Conservation (phyloP, 2,329 filamentous ascomycete species). For the Microsporum audouinii region DNA sequence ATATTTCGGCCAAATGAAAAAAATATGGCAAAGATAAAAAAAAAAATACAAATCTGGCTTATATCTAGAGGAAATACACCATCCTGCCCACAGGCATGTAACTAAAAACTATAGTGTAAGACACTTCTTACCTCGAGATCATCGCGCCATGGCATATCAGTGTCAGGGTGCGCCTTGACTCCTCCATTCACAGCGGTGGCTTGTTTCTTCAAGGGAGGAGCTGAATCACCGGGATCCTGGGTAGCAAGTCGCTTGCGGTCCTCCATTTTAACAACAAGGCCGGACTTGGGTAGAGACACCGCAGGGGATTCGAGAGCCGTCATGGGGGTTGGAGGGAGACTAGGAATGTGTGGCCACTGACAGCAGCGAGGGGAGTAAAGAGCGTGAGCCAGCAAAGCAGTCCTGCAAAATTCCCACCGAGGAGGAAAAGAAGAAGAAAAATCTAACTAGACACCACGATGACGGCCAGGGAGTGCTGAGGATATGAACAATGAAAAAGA, state of each 20-base stretch:
- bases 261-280: slow-evolving; percentile 88
- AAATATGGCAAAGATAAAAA: not conserved
- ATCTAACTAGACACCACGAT: not conserved
- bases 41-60: slow-evolving; percentile 15
- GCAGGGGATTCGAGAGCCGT: slow-evolving; percentile 66
- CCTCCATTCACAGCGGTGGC: slow-evolving; percentile 60
- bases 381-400: slow-evolving; percentile 22
- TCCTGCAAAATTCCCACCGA: not conserved
- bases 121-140: slow-evolving; percentile 55
- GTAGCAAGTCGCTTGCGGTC: slow-evolving; percentile 94
- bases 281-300: slow-evolving; percentile 63
- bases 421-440: slow-evolving; percentile 3
- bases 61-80: slow-evolving; percentile 26
- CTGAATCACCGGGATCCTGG: slow-evolving; percentile 66
- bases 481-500: slow-evolving; percentile 11
- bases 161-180: slow-evolving; percentile 51
- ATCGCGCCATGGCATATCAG: slow-evolving; percentile 59
- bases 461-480: not conserved
- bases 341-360: slow-evolving; percentile 7
- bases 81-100: not conserved
- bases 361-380: not conserved
- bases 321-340: slow-evolving; percentile 51
- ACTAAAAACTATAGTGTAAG: not conserved
- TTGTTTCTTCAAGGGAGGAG: slow-evolving; percentile 84
- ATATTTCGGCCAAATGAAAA: slow-evolving; percentile 10